These are phyloP conservation scores for Monoraphidium neglectum DNA, from an alignment of 139 green algal genomes.

Conservation along the genomic window DNA sequence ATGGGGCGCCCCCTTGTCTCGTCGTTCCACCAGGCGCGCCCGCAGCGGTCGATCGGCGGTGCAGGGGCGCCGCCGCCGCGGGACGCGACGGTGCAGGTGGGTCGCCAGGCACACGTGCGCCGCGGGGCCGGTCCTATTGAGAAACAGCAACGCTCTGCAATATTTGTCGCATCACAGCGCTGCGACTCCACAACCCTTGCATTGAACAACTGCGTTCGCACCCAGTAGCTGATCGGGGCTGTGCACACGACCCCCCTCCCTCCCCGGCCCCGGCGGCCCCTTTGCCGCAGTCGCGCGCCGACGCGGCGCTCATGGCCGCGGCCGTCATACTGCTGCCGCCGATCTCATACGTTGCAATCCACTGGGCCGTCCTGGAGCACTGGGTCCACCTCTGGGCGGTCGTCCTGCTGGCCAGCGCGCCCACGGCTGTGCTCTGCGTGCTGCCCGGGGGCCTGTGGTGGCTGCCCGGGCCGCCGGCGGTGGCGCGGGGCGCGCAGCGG, in stretches of 20 bases:
- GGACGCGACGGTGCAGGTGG: constrained; percentile 36
- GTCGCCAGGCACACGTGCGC: background rate
- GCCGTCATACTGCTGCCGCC: constrained; percentile 61
- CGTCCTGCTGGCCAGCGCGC: constrained; percentile 66
- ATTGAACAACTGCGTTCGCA: too few species aligned
- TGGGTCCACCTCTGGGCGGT: constrained; percentile 72
- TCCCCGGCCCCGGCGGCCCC: too few species aligned
- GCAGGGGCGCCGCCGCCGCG: constrained; percentile 4
- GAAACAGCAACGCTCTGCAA: background rate
- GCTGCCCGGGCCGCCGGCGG: constrained; percentile 43
- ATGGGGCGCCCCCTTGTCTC: constrained; percentile 74
- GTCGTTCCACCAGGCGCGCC: constrained; percentile 67
- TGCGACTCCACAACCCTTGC: too few species aligned
- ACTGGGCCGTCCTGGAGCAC: constrained; percentile 56
- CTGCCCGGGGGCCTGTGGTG: constrained; percentile 83
- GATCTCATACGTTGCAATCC: constrained; percentile 62
- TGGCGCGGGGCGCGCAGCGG: constrained; percentile 25
- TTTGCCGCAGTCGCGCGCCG: constrained; percentile 44
- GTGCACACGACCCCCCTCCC: too few species aligned
- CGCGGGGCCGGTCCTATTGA: background rate
- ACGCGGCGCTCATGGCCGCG: constrained; percentile 56
- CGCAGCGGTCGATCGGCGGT: constrained; percentile 10
- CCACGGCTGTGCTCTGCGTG: constrained; percentile 58
- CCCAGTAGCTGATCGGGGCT: too few species aligned
- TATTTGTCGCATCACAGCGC: background rate